Percentiles rank a stretch among this genome's conserved stretches.
Conservation (phyloP, 306 rosid species). For the Trifolium repens region DNA sequence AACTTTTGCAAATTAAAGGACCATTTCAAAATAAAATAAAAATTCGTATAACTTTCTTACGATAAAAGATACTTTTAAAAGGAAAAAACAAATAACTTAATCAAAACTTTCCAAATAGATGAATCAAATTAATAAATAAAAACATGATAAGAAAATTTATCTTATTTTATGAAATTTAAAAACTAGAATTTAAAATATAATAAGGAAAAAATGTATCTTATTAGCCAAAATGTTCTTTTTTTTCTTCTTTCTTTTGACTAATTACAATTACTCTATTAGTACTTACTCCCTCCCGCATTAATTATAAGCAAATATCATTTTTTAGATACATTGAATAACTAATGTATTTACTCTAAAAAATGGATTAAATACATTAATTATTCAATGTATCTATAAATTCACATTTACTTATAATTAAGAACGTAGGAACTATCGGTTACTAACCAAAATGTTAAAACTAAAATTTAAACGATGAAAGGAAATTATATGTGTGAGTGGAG, state of each 20-base stretch:
- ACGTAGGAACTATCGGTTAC: too few relatives aligned
- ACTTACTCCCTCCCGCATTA: too few relatives aligned
- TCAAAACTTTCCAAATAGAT: neutral
- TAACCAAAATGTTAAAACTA: neutral
- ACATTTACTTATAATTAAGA: too few relatives aligned
- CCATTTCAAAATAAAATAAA: neutral
- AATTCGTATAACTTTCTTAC: neutral
- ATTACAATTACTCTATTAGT: too few relatives aligned
- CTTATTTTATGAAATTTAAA: neutral
- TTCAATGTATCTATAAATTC: too few relatives aligned
- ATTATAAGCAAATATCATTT: too few relatives aligned
- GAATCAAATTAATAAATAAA: neutral
- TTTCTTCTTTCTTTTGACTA: too few relatives aligned
- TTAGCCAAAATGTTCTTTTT: neutral
- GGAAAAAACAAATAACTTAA: neutral
- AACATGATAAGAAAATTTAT: neutral
- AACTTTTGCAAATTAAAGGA: neutral
- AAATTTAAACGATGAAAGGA: neutral
- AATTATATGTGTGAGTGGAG: constrained; percentile 33
- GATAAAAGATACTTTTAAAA: neutral
- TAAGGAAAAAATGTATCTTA: neutral
- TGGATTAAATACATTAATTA: too few relatives aligned
- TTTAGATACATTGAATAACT: too few relatives aligned
- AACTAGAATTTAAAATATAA: neutral
- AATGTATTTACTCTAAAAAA: too few relatives aligned